phyloP scores from a whole-genome alignment of 495 filamentous ascomycete genomes.

The Xylaria intraflava region DNA sequence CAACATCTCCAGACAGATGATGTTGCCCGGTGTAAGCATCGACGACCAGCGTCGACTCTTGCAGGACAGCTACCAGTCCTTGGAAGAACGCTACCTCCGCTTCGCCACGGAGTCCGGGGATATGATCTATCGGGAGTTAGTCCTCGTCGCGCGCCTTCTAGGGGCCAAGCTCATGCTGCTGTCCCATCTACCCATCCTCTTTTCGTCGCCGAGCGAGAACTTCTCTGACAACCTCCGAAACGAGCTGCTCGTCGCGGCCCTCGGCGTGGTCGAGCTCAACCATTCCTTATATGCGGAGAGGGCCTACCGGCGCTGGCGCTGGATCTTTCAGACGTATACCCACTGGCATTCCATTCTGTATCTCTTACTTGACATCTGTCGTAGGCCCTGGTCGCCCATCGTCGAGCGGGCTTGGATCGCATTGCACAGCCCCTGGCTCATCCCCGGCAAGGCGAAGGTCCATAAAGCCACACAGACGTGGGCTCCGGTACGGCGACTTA shows the following conservation, averaged over 20 bases:
- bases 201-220: constrained; percentile 20
- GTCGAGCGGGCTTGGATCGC: constrained; percentile 51
- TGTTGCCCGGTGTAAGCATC: constrained; percentile 25
- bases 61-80: constrained; percentile 33
- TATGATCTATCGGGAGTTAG: constrained; percentile 38
- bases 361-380: constrained; percentile 46
- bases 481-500: constrained; percentile 48
- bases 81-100: constrained; percentile 40
- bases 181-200: constrained; percentile 38
- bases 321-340: constrained; percentile 52
- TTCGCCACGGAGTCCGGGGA: constrained; percentile 29
- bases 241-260: constrained; percentile 35
- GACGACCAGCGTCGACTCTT: constrained; percentile 42
- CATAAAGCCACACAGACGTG: constrained; percentile 42
- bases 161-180: constrained; percentile 43
- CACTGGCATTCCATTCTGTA: constrained; percentile 54
- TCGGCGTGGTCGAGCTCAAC: constrained; percentile 53
- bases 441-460: constrained; percentile 28
- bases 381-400: constrained; percentile 42
- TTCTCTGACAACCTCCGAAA: constrained; percentile 31
- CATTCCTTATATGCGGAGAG: constrained; percentile 44
- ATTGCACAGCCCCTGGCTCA: constrained; percentile 45
- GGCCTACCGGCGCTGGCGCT: constrained; percentile 49
- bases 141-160: constrained; percentile 37
- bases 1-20: constrained; percentile 35